These are phyloP conservation scores for Oldenlandia corymbosa DNA, from an alignment of 257 asterid species.

Conservation along the genomic window DNA sequence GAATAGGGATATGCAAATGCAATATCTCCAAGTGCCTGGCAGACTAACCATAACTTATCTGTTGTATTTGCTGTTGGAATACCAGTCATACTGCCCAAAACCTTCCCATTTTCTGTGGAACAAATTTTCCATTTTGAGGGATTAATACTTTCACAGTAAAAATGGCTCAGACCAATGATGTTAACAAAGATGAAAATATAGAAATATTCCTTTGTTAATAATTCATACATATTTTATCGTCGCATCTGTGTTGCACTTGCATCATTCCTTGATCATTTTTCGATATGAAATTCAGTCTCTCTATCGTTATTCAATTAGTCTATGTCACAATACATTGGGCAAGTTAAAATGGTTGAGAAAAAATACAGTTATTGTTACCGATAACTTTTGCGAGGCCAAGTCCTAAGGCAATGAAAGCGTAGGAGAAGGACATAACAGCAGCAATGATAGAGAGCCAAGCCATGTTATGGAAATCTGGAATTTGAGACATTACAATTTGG, in stretches of 20 bases:
- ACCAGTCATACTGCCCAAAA: constrained; percentile 64
- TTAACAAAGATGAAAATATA: neutral
- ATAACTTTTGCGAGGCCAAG: constrained; percentile 73
- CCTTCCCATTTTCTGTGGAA: constrained; percentile 50
- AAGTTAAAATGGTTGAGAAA: constrained; percentile 10
- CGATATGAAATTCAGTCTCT: too few relatives aligned
- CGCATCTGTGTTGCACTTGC: too few relatives aligned
- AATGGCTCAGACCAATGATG: neutral
- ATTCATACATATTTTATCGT: too few relatives aligned
- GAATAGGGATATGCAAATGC: constrained; percentile 78
- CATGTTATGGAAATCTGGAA: constrained; percentile 59
- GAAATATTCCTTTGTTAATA: too few relatives aligned
- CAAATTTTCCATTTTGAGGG: neutral
- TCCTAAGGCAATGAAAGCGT: constrained; percentile 53
- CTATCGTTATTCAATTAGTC: too few relatives aligned
- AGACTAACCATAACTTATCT: constrained; percentile 46
- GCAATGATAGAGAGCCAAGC: constrained; percentile 67
- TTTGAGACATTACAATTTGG: constrained; percentile 59
- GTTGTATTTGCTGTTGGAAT: constrained; percentile 35
- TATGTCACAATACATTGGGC: too few relatives aligned
- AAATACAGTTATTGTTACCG: constrained; percentile 18
- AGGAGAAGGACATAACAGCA: constrained; percentile 67
- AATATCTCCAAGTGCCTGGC: constrained; percentile 70
- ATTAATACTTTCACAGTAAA: too few relatives aligned
- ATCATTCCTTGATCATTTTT: too few relatives aligned